Base-by-base conservation (phyloP, 2,329 filamentous ascomycete genomes). In the Alternaria viburni region DNA sequence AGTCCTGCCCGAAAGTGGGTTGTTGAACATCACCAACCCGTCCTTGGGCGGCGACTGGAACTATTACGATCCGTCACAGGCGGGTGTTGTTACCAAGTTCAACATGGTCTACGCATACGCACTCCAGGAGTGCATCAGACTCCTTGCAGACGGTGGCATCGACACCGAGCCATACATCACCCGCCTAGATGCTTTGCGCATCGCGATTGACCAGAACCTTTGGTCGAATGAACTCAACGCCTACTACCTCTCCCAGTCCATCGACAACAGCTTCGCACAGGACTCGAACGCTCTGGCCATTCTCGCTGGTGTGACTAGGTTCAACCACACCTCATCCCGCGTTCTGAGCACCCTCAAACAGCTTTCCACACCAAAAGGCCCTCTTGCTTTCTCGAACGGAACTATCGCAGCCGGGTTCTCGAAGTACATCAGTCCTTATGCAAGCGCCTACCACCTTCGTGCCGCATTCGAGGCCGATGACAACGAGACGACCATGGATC, bases 1-100 rank as follows among this genome's bases (percentile, higher is more conserved):
- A 52, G 61, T 66, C 4, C 58, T 68, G 11, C 61, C 54, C 19
- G 44, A 54, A 5, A 67, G 11, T n/a, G 67, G 68, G 23, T 30
- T 46, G 15, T 36, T 36, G 32, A 36, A 36, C 32, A 36, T 36
- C 15, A 36, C 32, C 8, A 36, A 36, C 15, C 32, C 32, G 9
- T 15, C 32, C 15, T 36, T 36, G 32, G 32, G 32, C 32, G 32
- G 32, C 32, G 32, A 36, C 13, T 36, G 32, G 32, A 36, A 36
- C 0, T 36, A 36, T 1, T 36, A 36, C 32, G 32, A 36, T 5
- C 32, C 32, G 15, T 9, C 32, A 4, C 32, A 36, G 8, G 15
- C 32, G 15, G 32, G 32, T n/a, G 32, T 36, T 10, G 32, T 36
- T 3, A 36, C 32, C 32, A 36, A 36, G 15, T 36, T 36, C 15